Base-by-base conservation (phyloP, 495 filamentous ascomycete species). In the Entonaema liquescens region DNA sequence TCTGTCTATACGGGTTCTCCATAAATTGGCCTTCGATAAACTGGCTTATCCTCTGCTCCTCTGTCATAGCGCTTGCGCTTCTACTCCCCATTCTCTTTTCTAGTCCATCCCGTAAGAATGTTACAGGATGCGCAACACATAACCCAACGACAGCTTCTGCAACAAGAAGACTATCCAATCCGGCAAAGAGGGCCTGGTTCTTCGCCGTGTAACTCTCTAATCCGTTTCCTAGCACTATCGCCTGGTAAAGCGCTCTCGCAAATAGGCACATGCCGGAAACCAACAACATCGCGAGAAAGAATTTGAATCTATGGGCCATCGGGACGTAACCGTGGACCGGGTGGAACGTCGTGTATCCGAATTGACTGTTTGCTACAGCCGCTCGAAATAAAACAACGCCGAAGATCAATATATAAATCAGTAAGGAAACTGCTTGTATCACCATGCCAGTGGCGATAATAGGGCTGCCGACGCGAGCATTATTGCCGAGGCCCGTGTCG, bases 281-380 rank as follows among this genome's bases (percentile, higher is more conserved):
- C 50, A 73, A 38, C 29, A 73, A 2, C 67, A 73, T 67, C 6
- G 67, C 66, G 28, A 73, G 28, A 53, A 73, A 69, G 21, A 73
- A 66, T 52, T 73, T 73, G 59, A 73, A 73, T 50, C 67, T 62
- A 11, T 70, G 58, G 13, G 71, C 67, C 52, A 73, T 70, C 0
- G 71, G 66, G 13, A 73, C 52, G 17, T 61, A 73, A n/a, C 71
- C 71, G 26, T 73, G 67, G 21, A 47, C 17, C 17, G 66, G 66
- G 23, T 73, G 66, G 40, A 73, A 73, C n/a, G 71, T 73, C 47
- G 71, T 73, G 21, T 73, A 70, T 49, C 71, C 71, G 12, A 62
- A 73, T 26, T 63, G 60, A 23, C 13, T 62, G 8, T 73, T 57
- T 5, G 71, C 57, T 15, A 70, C 9, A 26, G 71, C 50, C 5